Conservation (phyloP, 352 stramenopile species). For the Phytophthora pseudosyringae region DNA sequence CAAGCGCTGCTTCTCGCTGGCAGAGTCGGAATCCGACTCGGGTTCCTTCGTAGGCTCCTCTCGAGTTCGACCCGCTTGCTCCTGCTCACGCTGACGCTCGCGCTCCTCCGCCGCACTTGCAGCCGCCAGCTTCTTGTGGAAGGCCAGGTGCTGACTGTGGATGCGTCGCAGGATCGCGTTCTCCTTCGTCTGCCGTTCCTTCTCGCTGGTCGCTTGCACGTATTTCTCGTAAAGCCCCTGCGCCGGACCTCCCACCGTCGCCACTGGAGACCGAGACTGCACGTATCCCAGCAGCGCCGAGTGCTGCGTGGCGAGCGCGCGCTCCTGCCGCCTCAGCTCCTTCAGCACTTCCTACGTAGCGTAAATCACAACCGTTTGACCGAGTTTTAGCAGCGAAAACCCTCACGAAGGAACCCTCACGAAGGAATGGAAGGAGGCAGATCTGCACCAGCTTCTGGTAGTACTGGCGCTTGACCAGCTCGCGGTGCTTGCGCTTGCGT, state of each 20-base stretch:
- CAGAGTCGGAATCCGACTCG: conserved; percentile 3
- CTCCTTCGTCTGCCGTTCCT: conserved; percentile 35
- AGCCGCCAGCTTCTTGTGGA: conserved; percentile 32
- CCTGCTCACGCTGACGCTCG: conserved; percentile 5
- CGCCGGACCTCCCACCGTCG: conserved; percentile 12
- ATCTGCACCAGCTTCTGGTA: conserved; percentile 41
- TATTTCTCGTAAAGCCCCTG: conserved; percentile 25
- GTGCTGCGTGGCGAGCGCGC: conserved; percentile 38
- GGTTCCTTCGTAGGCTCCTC: conserved; percentile 11
- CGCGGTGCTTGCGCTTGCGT: conserved; percentile 40
- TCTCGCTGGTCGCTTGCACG: conserved; percentile 38
- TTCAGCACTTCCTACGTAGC: conserved; percentile 40
- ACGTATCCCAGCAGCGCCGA: conserved; percentile 28
- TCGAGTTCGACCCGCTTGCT: neutral
- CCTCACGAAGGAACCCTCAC: neutral
- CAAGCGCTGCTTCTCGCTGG: conserved; percentile 13
- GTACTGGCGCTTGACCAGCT: conserved; percentile 40
- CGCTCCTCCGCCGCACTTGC: conserved; percentile 16
- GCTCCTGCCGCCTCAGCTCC: conserved; percentile 39
- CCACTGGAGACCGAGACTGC: conserved; percentile 12
- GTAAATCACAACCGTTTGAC: neutral
- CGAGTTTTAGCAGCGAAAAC: conserved; percentile 5
- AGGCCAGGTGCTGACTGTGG: conserved; percentile 35
- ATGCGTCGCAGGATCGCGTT: conserved; percentile 36
- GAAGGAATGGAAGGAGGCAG: neutral